Evolutionary conservation across 78 protist genomes (phyloP).

Genomic region (Protostelium mycophagum): DNA sequence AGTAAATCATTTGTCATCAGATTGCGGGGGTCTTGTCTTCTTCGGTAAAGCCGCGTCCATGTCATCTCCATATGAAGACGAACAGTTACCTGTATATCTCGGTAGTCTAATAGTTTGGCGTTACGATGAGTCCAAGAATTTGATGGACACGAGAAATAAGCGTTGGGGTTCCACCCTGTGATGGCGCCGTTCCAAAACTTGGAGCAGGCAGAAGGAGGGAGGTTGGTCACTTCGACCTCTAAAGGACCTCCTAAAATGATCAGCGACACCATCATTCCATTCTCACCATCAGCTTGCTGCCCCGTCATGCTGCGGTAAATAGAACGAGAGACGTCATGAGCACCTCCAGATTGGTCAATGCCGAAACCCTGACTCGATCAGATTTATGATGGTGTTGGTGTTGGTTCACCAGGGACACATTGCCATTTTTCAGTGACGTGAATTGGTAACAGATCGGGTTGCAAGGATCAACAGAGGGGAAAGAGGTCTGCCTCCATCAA

Average conservation of each 20-base stretch:
- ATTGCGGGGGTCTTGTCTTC: no score
- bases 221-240: not conserved
- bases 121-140: not conserved
- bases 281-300: not conserved
- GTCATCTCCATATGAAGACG: no score
- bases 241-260: not conserved
- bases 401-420: not conserved
- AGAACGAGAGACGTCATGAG: not conserved
- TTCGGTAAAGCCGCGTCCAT: no score
- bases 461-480: not conserved
- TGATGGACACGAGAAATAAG: not conserved
- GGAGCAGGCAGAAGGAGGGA: not conserved
- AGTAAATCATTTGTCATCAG: no score
- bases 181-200: not conserved
- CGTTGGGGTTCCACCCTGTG: not conserved
- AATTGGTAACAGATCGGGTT: not conserved
- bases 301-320: not conserved
- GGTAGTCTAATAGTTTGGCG: not conserved
- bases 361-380: not conserved
- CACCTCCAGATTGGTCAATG: not conserved
- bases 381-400: not conserved
- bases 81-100: no score
- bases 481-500: not conserved
- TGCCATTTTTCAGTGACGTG: not conserved
- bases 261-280: no score